These are phyloP conservation scores for Kodamaea plutei DNA, from an alignment of 1,139 yeast genomes.

Conservation along the genomic window DNA sequence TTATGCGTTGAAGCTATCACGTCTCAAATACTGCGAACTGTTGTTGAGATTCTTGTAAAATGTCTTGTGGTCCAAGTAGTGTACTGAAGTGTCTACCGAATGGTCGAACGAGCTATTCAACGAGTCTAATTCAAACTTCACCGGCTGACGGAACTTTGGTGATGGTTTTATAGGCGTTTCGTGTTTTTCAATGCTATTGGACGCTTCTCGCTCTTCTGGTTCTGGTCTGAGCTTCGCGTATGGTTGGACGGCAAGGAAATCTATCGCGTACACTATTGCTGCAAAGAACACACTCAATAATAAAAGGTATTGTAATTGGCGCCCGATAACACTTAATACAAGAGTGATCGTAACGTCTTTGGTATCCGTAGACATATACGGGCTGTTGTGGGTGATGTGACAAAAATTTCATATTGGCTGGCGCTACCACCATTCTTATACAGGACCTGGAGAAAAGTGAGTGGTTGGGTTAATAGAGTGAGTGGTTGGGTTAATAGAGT, in stretches of 20 bases:
- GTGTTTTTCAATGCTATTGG: neutral
- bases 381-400: too few relatives aligned
- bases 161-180: neutral
- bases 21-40: slow-evolving; percentile 40
- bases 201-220: neutral
- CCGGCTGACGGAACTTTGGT: neutral
- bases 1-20: slow-evolving; percentile 35
- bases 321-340: too few relatives aligned
- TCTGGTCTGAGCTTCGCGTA: slow-evolving; percentile 6
- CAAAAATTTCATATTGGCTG: too few relatives aligned
- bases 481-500: too few relatives aligned
- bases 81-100: slow-evolving; percentile 7
- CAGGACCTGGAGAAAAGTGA: too few relatives aligned
- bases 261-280: too few relatives aligned
- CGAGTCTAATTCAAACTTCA: neutral
- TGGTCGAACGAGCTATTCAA: slow-evolving; percentile 3
- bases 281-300: too few relatives aligned
- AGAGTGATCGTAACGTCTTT: too few relatives aligned
- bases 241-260: slow-evolving; percentile 2
- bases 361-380: too few relatives aligned
- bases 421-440: too few relatives aligned
- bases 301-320: too few relatives aligned
- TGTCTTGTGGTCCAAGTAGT: slow-evolving; percentile 14
- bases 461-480: too few relatives aligned
- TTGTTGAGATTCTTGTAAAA: slow-evolving; percentile 38